Conservation (phyloP, 1,284 basidiomycete genomes). For the Ceratorhiza oryzae-sativae region DNA sequence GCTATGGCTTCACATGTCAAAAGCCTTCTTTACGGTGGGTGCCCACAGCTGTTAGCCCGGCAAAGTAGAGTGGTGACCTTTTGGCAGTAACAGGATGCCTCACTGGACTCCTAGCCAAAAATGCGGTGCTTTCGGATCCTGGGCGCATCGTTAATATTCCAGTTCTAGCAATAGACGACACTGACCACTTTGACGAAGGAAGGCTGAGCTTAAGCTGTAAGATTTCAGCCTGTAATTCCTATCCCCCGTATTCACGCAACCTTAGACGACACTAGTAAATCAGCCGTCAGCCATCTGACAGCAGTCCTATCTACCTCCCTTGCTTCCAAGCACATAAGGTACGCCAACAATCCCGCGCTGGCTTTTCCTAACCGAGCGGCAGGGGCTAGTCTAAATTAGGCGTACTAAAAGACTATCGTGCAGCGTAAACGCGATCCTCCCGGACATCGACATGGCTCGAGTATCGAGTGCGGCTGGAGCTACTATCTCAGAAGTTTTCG, state of each 20-base stretch:
- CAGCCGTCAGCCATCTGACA: slow-evolving; percentile 79
- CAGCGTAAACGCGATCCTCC: slow-evolving; percentile 39
- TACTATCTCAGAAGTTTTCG: slow-evolving; percentile 3
- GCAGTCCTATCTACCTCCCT: slow-evolving; percentile 12
- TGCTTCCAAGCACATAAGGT: slow-evolving; percentile 21
- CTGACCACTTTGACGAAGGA: background rate
- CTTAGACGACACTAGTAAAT: slow-evolving; percentile 77
- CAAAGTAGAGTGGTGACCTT: background rate
- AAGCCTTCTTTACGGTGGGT: slow-evolving; percentile 72
- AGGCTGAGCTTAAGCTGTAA: slow-evolving; percentile 16
- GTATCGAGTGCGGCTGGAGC: background rate
- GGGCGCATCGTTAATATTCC: slow-evolving; percentile 83
- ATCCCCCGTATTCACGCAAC: background rate
- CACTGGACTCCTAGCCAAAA: slow-evolving; percentile 69
- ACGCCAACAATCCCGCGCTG: background rate
- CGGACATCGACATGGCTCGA: slow-evolving; percentile 31
- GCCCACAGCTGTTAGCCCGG: background rate
- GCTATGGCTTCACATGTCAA: slow-evolving; percentile 83
- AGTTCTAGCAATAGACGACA: slow-evolving; percentile 52
- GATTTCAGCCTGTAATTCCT: background rate
- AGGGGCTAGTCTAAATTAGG: background rate
- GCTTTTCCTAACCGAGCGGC: background rate
- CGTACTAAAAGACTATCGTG: background rate
- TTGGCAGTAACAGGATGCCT: slow-evolving; percentile 53
- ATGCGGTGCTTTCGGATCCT: slow-evolving; percentile 69